Evolutionary conservation across 352 stramenopile species (phyloP), one percentile per base, ranked within the genome.

Genomic region (Phytophthora pinifolia): DNA sequence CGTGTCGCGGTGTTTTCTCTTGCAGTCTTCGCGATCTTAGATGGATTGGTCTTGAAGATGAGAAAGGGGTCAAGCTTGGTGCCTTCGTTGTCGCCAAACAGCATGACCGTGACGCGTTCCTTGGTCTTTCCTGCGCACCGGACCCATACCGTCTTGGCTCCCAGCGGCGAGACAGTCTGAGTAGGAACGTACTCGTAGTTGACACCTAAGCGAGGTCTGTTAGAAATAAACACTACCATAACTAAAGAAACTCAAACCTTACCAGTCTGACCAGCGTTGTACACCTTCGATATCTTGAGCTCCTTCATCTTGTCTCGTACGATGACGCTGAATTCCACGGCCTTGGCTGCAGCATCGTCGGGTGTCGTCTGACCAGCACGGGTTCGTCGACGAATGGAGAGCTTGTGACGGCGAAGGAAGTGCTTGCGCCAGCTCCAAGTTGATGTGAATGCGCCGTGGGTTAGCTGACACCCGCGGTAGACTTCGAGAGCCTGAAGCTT

Each of bases 121-220:
- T 79, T 79, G 0, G 17, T 47, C 27, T 64, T 68, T 2, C 34
- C 62, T 4, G 42, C 38, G 17, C 32, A 61, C 0, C 41, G 15
- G 30, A 74, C 31, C 65, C 62, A 79, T 2, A 79, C 56, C 0
- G 59, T 73, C 6, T 64, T 54, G 1, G 27, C 25, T 2, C 62
- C 59, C 2, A 25, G 45, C 2, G 17, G 8, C 10, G 57, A 17
- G 12, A 75, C 36, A 0, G 50, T 74, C 2, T 38, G 51, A 6
- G 56, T 53, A 1, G 52, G 52, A 6, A 72, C 27, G 31, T 74
- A 65, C 51, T 74, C 51, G 15, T 69, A 74, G 18, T 59, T 59
- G 15, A 59, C 41, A 25, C 9, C 50, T 63, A 27, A 45, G 9
- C 1, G 36, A 4, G 0, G 10, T 22, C 13, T 13, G 46, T 27